phyloP scores from a whole-genome alignment of 163 green algal species.

The Volvox carteri region DNA sequence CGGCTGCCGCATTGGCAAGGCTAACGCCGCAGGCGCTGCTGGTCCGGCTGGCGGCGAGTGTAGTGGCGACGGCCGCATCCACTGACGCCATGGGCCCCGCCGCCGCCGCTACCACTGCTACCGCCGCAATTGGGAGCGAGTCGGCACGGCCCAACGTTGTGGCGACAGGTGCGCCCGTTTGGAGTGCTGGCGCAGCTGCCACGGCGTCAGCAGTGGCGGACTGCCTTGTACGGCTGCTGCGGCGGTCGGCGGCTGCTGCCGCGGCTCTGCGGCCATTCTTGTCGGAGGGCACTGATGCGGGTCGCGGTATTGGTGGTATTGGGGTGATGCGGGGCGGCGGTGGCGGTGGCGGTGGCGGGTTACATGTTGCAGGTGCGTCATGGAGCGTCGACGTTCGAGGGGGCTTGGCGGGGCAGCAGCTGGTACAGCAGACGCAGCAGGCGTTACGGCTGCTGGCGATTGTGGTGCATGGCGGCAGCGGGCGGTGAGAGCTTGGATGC shows the following conservation, averaged over 20 bases:
- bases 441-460: constrained; percentile 23
- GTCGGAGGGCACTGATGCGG: not conserved
- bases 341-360: too few species aligned
- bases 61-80: not conserved
- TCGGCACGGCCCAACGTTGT: too few species aligned
- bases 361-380: not conserved
- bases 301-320: not conserved
- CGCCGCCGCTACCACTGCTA: not conserved
- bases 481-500: too few species aligned
- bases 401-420: constrained; percentile 5
- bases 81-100: too few species aligned
- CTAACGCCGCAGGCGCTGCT: not conserved
- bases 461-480: not conserved
- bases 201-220: not conserved
- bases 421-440: constrained; percentile 13
- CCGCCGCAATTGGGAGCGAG: too few species aligned
- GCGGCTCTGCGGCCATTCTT: not conserved
- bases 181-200: not conserved
- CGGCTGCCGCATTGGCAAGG: not conserved
- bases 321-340: not conserved
- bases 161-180: too few species aligned
- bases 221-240: not conserved
- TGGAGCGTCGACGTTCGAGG: not conserved
- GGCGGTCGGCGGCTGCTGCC: not conserved
- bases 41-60: constrained; percentile 6